Evolutionary conservation across 495 filamentous ascomycete genomes (phyloP).

Genomic region (Elaphomyces granulatus): DNA sequence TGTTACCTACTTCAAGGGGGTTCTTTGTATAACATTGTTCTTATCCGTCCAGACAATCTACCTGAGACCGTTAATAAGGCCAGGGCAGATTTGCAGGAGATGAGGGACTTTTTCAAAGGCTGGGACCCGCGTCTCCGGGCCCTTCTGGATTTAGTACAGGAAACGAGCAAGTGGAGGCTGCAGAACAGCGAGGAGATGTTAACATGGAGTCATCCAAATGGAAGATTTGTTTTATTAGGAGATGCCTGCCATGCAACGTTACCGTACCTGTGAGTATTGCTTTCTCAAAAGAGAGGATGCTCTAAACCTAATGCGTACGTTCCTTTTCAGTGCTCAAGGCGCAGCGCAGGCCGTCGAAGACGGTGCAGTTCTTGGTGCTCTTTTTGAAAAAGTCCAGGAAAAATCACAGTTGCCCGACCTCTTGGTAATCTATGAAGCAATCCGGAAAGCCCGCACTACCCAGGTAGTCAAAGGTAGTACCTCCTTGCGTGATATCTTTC

Average conservation of each 20-base stretch:
- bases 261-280: not conserved
- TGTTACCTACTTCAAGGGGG: slow-evolving; percentile 48
- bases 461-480: slow-evolving; percentile 39
- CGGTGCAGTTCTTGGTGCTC: slow-evolving; percentile 33
- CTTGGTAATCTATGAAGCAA: slow-evolving; percentile 40
- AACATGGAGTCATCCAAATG: slow-evolving; percentile 22
- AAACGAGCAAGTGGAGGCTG: slow-evolving; percentile 49
- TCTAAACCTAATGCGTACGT: no score
- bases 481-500: slow-evolving; percentile 41
- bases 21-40: slow-evolving; percentile 50
- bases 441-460: slow-evolving; percentile 47
- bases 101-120: slow-evolving; percentile 36
- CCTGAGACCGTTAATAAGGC: slow-evolving; percentile 34
- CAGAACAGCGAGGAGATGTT: slow-evolving; percentile 40
- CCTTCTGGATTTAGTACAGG: slow-evolving; percentile 30
- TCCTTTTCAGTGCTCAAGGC: slow-evolving; percentile 30
- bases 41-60: slow-evolving; percentile 55
- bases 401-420: slow-evolving; percentile 32
- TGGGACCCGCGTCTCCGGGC: slow-evolving; percentile 37
- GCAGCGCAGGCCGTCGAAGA: slow-evolving; percentile 39
- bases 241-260: not conserved
- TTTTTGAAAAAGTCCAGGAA: slow-evolving; percentile 25
- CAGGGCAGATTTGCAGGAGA: slow-evolving; percentile 40
- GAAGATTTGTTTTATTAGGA: slow-evolving; percentile 39
- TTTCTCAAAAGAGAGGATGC: no score